Conservation (phyloP, 148 eudicot genomes). For the Amaranthus cruentus region DNA sequence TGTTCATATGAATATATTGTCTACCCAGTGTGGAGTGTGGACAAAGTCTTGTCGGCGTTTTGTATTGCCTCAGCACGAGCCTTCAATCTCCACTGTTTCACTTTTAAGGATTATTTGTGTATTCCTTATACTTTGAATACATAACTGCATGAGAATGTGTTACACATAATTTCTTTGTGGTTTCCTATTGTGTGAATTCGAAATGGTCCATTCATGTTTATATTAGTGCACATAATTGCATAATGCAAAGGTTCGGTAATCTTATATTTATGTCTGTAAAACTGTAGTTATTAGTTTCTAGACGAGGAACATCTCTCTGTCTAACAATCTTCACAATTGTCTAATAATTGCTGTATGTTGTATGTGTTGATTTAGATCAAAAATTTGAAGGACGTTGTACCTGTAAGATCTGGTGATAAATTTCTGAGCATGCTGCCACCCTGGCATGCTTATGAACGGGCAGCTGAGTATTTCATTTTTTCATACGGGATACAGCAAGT, state of each 20-base stretch:
- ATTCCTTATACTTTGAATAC: background rate
- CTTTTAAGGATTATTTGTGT: background rate
- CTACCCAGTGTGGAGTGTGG: background rate
- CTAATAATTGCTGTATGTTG: background rate
- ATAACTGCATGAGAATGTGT: background rate
- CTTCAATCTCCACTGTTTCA: background rate
- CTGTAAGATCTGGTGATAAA: constrained; percentile 73
- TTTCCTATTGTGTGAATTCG: background rate
- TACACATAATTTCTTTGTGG: background rate
- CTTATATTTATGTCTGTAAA: background rate
- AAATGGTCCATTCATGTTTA: background rate
- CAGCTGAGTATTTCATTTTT: constrained; percentile 71
- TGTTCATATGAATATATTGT: background rate
- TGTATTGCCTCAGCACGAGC: background rate
- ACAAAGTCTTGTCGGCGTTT: background rate
- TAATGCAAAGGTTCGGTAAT: background rate
- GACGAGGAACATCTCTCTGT: background rate
- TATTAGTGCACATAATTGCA: background rate
- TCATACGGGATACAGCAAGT: constrained; percentile 69
- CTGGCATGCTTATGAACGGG: constrained; percentile 99
- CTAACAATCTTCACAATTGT: background rate
- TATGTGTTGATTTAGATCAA: constrained; percentile 44
- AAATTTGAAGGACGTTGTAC: constrained; percentile 71
- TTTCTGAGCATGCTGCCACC: constrained; percentile 93
- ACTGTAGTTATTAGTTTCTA: background rate